These are phyloP conservation scores for Dendrothele bispora DNA, from an alignment of 768 basidiomycete species.

Conservation along the genomic window DNA sequence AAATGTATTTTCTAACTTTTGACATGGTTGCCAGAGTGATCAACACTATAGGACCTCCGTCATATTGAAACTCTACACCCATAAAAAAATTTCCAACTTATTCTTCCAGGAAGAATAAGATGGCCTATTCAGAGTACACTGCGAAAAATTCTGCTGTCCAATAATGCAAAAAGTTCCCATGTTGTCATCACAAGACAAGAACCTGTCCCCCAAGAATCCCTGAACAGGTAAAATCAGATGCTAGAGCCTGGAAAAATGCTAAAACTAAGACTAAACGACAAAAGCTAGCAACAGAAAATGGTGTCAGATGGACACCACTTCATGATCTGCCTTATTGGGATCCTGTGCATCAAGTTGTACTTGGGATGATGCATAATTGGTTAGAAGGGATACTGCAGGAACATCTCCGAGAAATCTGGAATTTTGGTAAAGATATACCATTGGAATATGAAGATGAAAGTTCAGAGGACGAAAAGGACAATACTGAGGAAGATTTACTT, in stretches of 20 bases:
- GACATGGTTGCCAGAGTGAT: too few species aligned
- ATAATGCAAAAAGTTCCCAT: too few species aligned
- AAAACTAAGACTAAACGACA: background rate
- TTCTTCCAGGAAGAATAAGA: too few species aligned
- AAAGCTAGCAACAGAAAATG: background rate
- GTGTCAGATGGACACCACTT: slow-evolving; percentile 17
- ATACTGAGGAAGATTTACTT: background rate
- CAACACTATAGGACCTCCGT: too few species aligned
- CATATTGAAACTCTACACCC: too few species aligned
- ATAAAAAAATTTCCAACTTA: too few species aligned
- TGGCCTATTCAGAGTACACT: too few species aligned
- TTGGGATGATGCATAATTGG: slow-evolving; percentile 23
- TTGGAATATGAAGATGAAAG: background rate
- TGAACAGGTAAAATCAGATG: slow-evolving; percentile 5
- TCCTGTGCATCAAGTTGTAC: slow-evolving; percentile 11
- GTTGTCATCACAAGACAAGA: too few species aligned
- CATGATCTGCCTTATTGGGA: slow-evolving; percentile 17
- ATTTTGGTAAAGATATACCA: slow-evolving; percentile 6
- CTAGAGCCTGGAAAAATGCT: slow-evolving; percentile 2
- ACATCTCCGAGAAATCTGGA: slow-evolving; percentile 17
- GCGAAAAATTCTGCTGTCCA: too few species aligned
- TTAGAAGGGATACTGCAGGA: slow-evolving; percentile 16
- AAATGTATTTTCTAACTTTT: too few species aligned
- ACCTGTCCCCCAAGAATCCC: too few species aligned
- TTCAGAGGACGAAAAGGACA: background rate